Evolutionary conservation across 208 protist genomes (phyloP).

Genomic region (Trypanosomatidae sp.): DNA sequence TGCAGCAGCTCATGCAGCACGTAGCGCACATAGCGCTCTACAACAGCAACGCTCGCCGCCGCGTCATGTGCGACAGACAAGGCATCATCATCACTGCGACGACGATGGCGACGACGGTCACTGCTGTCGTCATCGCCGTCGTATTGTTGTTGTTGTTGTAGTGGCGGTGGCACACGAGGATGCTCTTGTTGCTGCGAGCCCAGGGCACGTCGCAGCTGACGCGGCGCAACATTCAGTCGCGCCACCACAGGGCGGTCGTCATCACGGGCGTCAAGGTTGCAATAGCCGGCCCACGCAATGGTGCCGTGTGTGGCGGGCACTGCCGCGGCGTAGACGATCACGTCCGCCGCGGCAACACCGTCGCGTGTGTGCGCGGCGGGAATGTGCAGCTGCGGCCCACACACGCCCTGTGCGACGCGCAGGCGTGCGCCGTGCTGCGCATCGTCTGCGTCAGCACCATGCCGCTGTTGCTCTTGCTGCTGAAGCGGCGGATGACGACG

Average conservation of each 20-base stretch:
- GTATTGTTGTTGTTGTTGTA: too few relatives aligned
- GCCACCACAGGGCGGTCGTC: constrained; percentile 23
- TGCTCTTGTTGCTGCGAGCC: too few relatives aligned
- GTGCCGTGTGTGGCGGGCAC: constrained; percentile 9
- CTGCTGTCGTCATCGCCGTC: too few relatives aligned
- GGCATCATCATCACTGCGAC: neutral
- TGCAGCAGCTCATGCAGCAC: neutral
- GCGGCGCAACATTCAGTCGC: constrained; percentile 33
- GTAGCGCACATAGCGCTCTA: neutral
- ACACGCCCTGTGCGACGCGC: too few relatives aligned
- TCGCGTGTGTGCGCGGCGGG: too few relatives aligned
- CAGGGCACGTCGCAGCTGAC: neutral
- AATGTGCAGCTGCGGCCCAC: too few relatives aligned
- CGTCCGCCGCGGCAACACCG: constrained; percentile 21
- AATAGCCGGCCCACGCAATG: constrained; percentile 34
- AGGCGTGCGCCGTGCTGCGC: too few relatives aligned
- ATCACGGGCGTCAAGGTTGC: constrained; percentile 8
- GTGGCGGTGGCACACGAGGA: too few relatives aligned
- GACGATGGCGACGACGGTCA: too few relatives aligned
- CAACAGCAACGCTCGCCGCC: neutral
- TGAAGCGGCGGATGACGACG: neutral
- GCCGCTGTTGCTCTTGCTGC: too few relatives aligned
- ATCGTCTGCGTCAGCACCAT: too few relatives aligned
- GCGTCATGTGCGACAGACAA: neutral
- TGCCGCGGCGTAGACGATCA: constrained; percentile 45